These are phyloP conservation scores for Delonix regia DNA, from an alignment of 306 rosid genomes.

Conservation along the genomic window DNA sequence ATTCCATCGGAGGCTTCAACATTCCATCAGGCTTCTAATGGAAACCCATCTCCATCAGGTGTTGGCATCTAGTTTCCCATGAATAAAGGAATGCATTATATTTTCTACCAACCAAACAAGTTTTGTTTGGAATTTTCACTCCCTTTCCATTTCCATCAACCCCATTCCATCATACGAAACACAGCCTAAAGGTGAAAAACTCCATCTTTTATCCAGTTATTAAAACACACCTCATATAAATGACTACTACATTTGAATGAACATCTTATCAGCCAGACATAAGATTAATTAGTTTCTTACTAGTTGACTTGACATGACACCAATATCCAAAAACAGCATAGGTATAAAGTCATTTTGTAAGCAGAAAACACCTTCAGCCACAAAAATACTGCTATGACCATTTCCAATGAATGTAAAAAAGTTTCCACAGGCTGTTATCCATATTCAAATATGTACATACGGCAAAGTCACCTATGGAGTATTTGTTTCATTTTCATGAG, in stretches of 20 bases:
- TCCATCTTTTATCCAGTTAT: not conserved
- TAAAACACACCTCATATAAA: not conserved
- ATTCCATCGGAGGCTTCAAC: too few relatives aligned
- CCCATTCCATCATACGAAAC: too few relatives aligned
- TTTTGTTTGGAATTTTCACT: too few relatives aligned
- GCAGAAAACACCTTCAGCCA: not conserved
- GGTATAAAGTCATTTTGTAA: not conserved
- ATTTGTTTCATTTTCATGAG: conserved; percentile 41
- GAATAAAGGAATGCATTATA: too few relatives aligned
- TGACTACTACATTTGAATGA: not conserved
- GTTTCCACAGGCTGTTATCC: conserved; percentile 24
- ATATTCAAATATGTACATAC: conserved; percentile 34
- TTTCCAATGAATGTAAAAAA: conserved; percentile 22
- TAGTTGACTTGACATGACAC: not conserved
- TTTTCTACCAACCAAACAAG: too few relatives aligned
- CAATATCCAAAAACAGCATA: not conserved
- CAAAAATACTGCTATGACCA: not conserved
- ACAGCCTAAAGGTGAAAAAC: not conserved
- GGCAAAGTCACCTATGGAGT: conserved; percentile 6
- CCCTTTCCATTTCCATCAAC: too few relatives aligned
- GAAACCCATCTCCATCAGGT: too few relatives aligned
- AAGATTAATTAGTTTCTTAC: not conserved
- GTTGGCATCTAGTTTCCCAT: too few relatives aligned
- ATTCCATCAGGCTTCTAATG: too few relatives aligned
- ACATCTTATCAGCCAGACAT: not conserved